phyloP scores from a whole-genome alignment of 2,329 filamentous ascomycete species.

The Apiospora pterosperma region DNA sequence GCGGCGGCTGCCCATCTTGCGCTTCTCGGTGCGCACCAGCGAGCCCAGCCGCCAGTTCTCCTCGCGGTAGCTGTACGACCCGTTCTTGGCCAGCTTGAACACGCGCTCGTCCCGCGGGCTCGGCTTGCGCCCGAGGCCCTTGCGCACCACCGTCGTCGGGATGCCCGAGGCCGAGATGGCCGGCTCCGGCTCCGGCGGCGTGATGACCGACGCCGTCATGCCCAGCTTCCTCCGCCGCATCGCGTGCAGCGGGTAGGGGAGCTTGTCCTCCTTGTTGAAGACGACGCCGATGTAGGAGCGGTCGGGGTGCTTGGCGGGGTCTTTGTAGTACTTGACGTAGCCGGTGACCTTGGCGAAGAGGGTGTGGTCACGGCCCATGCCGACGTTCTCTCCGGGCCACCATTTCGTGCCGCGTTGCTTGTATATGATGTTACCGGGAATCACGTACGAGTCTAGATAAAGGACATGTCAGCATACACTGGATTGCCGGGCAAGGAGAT shows the following conservation, averaged over 20 bases:
- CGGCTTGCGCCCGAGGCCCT: constrained; percentile 22
- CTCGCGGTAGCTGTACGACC: constrained; percentile 54
- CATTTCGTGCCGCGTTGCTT: constrained; percentile 92
- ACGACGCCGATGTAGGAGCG: constrained; percentile 94
- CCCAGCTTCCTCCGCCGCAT: constrained; percentile 72
- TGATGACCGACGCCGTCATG: constrained; percentile 57
- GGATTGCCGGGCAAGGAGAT: background rate
- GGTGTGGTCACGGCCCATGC: constrained; percentile 93
- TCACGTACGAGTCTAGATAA: constrained; percentile 76
- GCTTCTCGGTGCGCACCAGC: constrained; percentile 47
- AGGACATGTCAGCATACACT: constrained; percentile 6
- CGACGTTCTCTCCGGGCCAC: constrained; percentile 93
- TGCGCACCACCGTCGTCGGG: constrained; percentile 42
- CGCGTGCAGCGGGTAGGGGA: constrained; percentile 74
- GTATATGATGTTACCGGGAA: constrained; percentile 97
- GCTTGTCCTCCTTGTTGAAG: constrained; percentile 74
- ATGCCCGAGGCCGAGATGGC: constrained; percentile 48
- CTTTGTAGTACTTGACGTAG: constrained; percentile 96
- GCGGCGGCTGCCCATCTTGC: constrained; percentile 37
- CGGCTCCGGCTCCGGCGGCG: constrained; percentile 27
- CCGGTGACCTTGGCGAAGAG: constrained; percentile 83
- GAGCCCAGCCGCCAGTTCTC: constrained; percentile 58
- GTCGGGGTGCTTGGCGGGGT: constrained; percentile 76
- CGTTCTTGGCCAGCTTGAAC: constrained; percentile 45
- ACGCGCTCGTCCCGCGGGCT: constrained; percentile 40